Evolutionary conservation across 2,329 filamentous ascomycete species (phyloP).

Genomic region (Nemania sp.): DNA sequence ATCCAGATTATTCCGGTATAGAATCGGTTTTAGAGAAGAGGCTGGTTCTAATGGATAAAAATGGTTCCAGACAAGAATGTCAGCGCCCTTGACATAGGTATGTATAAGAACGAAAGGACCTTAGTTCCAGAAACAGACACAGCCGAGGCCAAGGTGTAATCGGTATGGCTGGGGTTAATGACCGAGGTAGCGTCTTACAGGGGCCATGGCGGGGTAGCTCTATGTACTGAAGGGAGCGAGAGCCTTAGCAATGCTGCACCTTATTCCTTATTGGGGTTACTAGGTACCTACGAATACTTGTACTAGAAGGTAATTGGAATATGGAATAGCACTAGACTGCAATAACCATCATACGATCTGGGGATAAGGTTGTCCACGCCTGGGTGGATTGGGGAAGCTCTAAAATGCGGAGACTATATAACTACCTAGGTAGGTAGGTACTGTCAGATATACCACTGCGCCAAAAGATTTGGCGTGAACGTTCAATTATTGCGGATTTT

Average conservation of each 20-base stretch:
- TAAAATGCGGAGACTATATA: too few relatives aligned
- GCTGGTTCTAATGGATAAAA: not conserved
- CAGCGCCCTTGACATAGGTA: constrained; percentile 6
- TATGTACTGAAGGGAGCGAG: constrained; percentile 23
- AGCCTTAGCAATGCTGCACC: constrained; percentile 18
- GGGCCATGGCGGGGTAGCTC: constrained; percentile 37
- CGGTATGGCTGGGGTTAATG: constrained; percentile 28
- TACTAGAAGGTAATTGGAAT: not conserved
- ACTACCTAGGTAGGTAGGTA: too few relatives aligned
- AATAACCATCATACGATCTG: constrained; percentile 35
- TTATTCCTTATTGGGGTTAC: not conserved
- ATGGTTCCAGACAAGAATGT: constrained; percentile 10
- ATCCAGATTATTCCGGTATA: constrained; percentile 11
- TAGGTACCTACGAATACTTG: not conserved
- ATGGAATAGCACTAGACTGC: constrained; percentile 19
- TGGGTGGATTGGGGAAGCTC: too few relatives aligned
- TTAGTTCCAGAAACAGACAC: not conserved
- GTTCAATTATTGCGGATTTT: too few relatives aligned
- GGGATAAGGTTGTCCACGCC: too few relatives aligned
- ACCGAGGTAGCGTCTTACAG: constrained; percentile 40
- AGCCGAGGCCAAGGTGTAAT: constrained; percentile 35
- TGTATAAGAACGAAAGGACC: constrained; percentile 16
- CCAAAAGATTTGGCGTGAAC: too few relatives aligned
- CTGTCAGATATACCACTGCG: too few relatives aligned
- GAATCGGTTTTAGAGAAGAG: constrained; percentile 5